Evolutionary conservation across 805 yeast genomes (phyloP), one percentile per base, ranked within the genome.

Genomic region (Teunomyces lycoperdinae): DNA sequence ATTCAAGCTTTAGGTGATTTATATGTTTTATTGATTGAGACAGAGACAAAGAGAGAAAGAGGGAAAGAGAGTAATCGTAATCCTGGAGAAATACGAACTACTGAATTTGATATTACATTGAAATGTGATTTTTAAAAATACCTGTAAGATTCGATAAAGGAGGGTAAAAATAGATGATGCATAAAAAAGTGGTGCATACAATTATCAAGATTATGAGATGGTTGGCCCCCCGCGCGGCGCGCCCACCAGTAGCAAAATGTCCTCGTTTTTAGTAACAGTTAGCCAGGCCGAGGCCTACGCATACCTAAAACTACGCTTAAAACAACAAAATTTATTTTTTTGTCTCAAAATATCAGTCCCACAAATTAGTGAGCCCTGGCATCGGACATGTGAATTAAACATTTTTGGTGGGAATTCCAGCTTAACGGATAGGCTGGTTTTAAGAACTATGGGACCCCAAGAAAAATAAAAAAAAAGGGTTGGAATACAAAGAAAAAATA

Each of bases 1-100:
- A 17, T 48, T 48, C 42, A 38, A 38, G 41, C 41, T 38, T 10
- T 38, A 38, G 26, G 14, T 14, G 11, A 11, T 7, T 4, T 17
- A 9, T 29, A 29, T 9, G 31, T 32, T 13, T 13, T 14, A 13
- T 32, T 32, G 16, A 31, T 13, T 24, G 27, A 36, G 14, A 38
- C 8, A 38, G 14, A 38, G 26, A 36, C 3, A 36, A 6, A 35
- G 13, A 16, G 16, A 24, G 24, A 9, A 26, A 31, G 9, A 28
- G 17, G 4, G 17, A 3, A 20, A 20, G 24, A 20, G 24, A 20
- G 24, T 20, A 20, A 20, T 20, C 24, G 24, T 20, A 2, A 20
- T 20, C 24, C 24, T 20, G 24, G 24, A 20, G 24, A 20, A 20
- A 20, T 20, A 20, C 24, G 24, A 20, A 4, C 24, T 20, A 20